These are phyloP conservation scores for Fusarium begoniae DNA, from an alignment of 2,329 filamentous ascomycete genomes.

Conservation along the genomic window DNA sequence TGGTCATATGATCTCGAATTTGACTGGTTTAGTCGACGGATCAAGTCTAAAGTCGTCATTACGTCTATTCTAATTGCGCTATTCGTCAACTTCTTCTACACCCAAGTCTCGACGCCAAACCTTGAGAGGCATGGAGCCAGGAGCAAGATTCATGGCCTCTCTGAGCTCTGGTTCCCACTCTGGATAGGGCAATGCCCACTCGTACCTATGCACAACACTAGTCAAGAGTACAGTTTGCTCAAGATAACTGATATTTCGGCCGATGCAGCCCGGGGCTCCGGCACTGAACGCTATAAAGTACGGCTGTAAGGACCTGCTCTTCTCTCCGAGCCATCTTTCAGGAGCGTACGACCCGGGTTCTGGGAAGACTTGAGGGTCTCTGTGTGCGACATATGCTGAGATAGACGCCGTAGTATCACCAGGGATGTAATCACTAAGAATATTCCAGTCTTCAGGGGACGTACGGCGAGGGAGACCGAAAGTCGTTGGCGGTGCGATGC, in stretches of 20 bases:
- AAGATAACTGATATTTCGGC: slow-evolving; percentile 52
- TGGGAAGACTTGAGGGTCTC: slow-evolving; percentile 51
- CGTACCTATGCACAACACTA: slow-evolving; percentile 53
- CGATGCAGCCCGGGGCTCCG: slow-evolving; percentile 54
- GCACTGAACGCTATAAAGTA: slow-evolving; percentile 54
- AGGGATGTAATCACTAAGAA: slow-evolving; percentile 48
- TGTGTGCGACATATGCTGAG: slow-evolving; percentile 50
- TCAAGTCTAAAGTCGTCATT: neutral
- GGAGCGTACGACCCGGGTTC: slow-evolving; percentile 52
- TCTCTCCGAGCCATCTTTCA: slow-evolving; percentile 52
- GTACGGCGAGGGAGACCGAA: slow-evolving; percentile 42
- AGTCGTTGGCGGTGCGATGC: slow-evolving; percentile 45
- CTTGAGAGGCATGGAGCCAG: slow-evolving; percentile 38
- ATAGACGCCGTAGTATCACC: slow-evolving; percentile 51
- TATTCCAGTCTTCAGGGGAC: slow-evolving; percentile 44
- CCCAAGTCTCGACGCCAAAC: slow-evolving; percentile 34
- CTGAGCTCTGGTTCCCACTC: slow-evolving; percentile 31
- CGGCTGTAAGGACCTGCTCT: slow-evolving; percentile 48
- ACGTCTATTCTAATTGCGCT: neutral
- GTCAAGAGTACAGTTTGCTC: slow-evolving; percentile 58
- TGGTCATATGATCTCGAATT: neutral
- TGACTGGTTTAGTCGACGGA: neutral
- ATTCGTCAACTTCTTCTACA: slow-evolving; percentile 10
- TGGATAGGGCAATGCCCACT: slow-evolving; percentile 46
- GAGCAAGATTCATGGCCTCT: slow-evolving; percentile 36